phyloP scores from a whole-genome alignment of 257 asterid species.

The Solanum bulbocastanum region DNA sequence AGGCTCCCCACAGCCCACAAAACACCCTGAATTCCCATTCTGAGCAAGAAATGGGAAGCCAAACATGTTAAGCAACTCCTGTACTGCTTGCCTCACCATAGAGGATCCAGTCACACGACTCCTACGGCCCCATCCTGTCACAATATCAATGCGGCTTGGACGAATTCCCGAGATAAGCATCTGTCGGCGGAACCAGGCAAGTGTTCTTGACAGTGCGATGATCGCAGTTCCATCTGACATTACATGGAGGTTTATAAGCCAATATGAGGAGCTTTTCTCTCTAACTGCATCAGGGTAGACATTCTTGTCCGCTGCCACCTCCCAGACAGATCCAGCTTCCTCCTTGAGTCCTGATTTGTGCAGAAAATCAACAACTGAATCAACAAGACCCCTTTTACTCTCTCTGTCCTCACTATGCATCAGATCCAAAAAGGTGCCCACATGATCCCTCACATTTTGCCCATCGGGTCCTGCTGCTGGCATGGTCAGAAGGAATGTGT shows the following conservation, averaged over 20 bases:
- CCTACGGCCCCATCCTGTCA: slow-evolving; percentile 95
- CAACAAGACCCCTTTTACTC: slow-evolving; percentile 88
- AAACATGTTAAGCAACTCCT: slow-evolving; percentile 54
- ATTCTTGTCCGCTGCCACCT: slow-evolving; percentile 74
- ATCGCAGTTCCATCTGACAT: slow-evolving; percentile 98
- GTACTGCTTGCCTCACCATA: slow-evolving; percentile 71
- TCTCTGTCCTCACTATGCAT: slow-evolving; percentile 97
- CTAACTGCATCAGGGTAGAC: slow-evolving; percentile 86
- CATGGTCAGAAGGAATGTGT: slow-evolving; percentile 65
- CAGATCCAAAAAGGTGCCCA: slow-evolving; percentile 62
- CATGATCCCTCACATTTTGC: slow-evolving; percentile 78
- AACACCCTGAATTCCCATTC: slow-evolving; percentile 80
- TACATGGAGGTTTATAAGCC: slow-evolving; percentile 92
- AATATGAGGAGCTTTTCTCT: slow-evolving; percentile 61
- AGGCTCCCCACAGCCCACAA: slow-evolving; percentile 86
- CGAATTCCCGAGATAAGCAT: slow-evolving; percentile 53
- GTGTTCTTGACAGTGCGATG: slow-evolving; percentile 81
- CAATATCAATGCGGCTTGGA: slow-evolving; percentile 74
- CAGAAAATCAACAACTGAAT: slow-evolving; percentile 81
- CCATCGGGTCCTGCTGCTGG: slow-evolving; percentile 85
- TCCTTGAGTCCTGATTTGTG: slow-evolving; percentile 89
- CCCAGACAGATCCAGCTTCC: slow-evolving; percentile 96
- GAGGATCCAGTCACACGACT: slow-evolving; percentile 88
- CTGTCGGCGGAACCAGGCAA: slow-evolving; percentile 79
- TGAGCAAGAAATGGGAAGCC: slow-evolving; percentile 64